phyloP scores from a whole-genome alignment of 139 green algal species.

The Astrephomene gubernaculifera region DNA sequence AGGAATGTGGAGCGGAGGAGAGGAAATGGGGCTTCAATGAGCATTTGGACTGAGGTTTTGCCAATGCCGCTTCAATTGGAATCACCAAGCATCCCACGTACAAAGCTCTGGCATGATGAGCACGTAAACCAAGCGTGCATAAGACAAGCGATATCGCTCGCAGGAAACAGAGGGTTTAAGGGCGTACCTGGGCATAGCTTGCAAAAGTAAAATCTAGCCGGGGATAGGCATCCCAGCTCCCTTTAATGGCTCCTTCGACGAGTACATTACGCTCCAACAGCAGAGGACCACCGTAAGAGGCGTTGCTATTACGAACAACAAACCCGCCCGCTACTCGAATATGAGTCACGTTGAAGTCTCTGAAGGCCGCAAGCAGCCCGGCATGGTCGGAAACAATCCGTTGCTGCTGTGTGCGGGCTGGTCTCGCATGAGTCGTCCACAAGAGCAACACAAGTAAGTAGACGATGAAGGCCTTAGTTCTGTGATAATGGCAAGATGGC shows the following conservation, averaged over 20 bases:
- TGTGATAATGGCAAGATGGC: no score
- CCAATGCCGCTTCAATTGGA: background rate
- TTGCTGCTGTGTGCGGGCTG: no score
- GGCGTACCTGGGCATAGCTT: background rate
- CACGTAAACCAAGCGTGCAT: background rate
- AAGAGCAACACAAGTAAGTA: no score
- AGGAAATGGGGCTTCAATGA: background rate
- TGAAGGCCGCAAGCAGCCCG: background rate
- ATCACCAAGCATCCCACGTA: background rate
- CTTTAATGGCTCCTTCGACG: background rate
- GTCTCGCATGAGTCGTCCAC: no score
- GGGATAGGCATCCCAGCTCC: background rate
- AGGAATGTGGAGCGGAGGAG: background rate
- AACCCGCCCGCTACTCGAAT: background rate
- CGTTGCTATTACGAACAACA: background rate
- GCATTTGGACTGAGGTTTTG: background rate
- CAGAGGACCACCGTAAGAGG: background rate
- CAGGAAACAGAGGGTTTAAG: no score
- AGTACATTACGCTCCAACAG: background rate
- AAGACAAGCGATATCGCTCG: background rate
- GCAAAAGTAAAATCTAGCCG: background rate
- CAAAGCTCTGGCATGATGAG: background rate
- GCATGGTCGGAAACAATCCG: background rate
- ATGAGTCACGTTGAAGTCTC: background rate
- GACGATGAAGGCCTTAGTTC: no score